A percentile compares a stretch with the other conserved stretches of the same genome.
These are phyloP conservation scores for Blepharisma stoltei DNA, from an alignment of 73 alveolate genomes.

Conservation along the genomic window DNA sequence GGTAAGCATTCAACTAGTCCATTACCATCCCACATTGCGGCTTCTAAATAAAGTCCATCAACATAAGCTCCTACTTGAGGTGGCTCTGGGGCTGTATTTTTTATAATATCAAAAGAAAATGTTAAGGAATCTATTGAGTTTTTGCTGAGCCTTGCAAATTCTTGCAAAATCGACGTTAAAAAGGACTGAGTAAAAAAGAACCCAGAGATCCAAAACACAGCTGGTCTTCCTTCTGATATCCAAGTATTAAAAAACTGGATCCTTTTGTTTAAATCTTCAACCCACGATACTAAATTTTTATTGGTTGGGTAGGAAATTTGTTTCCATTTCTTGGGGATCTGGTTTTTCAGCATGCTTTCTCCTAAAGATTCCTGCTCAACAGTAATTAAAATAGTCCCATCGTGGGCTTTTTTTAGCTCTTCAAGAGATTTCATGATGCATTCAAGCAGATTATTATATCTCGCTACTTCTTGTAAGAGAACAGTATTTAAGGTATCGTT, in stretches of 20 bases:
- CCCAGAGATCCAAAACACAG: conserved; percentile 93
- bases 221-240: conserved; percentile 87
- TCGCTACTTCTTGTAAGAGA: conserved; percentile 80
- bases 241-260: conserved; percentile 84
- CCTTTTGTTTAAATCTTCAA: conserved; percentile 81
- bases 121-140: conserved; percentile 88
- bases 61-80: conserved; percentile 95
- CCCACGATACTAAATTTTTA: conserved; percentile 82
- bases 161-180: conserved; percentile 90
- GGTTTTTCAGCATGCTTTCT: conserved; percentile 71
- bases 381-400: conserved; percentile 89
- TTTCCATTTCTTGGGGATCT: conserved; percentile 88
- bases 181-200: conserved; percentile 93
- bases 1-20: conserved; percentile 81
- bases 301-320: conserved; percentile 78
- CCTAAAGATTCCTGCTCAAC: conserved; percentile 81
- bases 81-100: conserved; percentile 58
- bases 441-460: conserved; percentile 82
- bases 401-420: conserved; percentile 74
- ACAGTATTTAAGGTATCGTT: conserved; percentile 91
- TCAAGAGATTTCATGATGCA: conserved; percentile 65
- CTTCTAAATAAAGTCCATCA: conserved; percentile 95
- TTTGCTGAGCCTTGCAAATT: conserved; percentile 87
- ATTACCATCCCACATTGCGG: conserved; percentile 93
- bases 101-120: conserved; percentile 81